Evolutionary conservation across 805 yeast genomes (phyloP), one percentile per base, ranked within the genome.

Genomic region (Komagataella kurtzmanii): DNA sequence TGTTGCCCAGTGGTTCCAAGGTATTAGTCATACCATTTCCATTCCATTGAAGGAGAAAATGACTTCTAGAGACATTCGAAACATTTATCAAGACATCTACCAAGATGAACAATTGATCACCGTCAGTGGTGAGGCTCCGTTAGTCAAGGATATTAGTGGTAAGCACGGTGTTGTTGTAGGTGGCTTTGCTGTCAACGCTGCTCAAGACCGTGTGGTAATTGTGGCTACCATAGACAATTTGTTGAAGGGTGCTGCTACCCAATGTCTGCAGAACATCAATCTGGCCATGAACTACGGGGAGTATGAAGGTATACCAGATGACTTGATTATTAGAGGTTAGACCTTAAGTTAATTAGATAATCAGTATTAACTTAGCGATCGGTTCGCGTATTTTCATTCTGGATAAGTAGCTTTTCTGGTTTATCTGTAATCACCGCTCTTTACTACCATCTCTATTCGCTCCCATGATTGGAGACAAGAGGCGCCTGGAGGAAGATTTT

Each of bases 1-100:
- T 63, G 99, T 93, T 54, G 99, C 97, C 2, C 95, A 85, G 66
- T 93, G 99, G 99, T 93, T 93, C 81, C 98, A 95, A 71, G 99
- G 99, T 59, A 93, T 93, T 58, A 77, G 96, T 1, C 86, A 86
- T 61, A 91, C 99, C 18, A 83, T 93, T 52, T 82, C 88, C 46
- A 85, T 93, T 54, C 99, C 99, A 50, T 77, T 93, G 62, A 83
- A 79, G 60, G 72, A 77, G 55, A 74, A 79, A 51, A 70, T 90
- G 57, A 79, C 91, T 7, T 76, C 93, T 8, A 80, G 95, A 65
- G 96, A 88, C 53, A 77, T 89, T 57, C 80, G 95, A 69, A 79
- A 83, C 65, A 68, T 91, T 54, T 93, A 85, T 72, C 91, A 87
- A 68, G 95, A 89, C 43, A 78, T 89, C 63, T 93, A 88, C 65